Percentiles rank a stretch among this genome's conserved stretches.
These are phyloP conservation scores for Heritiera littoralis DNA, from an alignment of 345 rosid genomes.

Conservation along the genomic window DNA sequence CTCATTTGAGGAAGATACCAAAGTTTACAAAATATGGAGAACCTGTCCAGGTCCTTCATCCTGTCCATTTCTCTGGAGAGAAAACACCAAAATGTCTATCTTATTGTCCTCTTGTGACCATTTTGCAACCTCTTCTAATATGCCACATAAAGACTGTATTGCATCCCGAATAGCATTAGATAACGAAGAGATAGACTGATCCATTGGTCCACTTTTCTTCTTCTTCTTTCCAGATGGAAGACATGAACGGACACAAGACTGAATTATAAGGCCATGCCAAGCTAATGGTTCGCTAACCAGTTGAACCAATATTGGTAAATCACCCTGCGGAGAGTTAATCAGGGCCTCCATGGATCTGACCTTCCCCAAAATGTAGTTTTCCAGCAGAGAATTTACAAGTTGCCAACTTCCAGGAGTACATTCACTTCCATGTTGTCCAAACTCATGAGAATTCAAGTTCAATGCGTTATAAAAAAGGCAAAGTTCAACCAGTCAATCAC, in stretches of 20 bases:
- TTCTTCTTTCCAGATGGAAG: conserved; percentile 91
- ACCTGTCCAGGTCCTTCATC: conserved; percentile 73
- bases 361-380: conserved; percentile 53
- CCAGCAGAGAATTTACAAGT: conserved; percentile 55
- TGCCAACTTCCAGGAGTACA: conserved; percentile 41
- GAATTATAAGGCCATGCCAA: conserved; percentile 79
- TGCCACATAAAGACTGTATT: conserved; percentile 37
- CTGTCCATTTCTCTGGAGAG: conserved; percentile 40
- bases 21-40: conserved; percentile 50
- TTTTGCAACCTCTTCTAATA: conserved; percentile 55
- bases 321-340: conserved; percentile 41
- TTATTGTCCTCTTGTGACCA: conserved; percentile 63
- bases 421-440: conserved; percentile 29
- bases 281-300: conserved; percentile 85
- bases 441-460: conserved; percentile 66
- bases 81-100: conserved; percentile 49
- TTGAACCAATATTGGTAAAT: conserved; percentile 59
- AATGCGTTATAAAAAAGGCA: conserved; percentile 77
- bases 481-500: conserved; percentile 77
- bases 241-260: conserved; percentile 64
- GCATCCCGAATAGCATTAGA: conserved; percentile 53
- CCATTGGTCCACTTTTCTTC: conserved; percentile 68
- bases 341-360: conserved; percentile 49
- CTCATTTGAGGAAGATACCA: conserved; percentile 42
- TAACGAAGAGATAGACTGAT: conserved; percentile 45